Evolutionary conservation across 148 eudicot genomes (phyloP).

Genomic region (Salicornia ramosissima): DNA sequence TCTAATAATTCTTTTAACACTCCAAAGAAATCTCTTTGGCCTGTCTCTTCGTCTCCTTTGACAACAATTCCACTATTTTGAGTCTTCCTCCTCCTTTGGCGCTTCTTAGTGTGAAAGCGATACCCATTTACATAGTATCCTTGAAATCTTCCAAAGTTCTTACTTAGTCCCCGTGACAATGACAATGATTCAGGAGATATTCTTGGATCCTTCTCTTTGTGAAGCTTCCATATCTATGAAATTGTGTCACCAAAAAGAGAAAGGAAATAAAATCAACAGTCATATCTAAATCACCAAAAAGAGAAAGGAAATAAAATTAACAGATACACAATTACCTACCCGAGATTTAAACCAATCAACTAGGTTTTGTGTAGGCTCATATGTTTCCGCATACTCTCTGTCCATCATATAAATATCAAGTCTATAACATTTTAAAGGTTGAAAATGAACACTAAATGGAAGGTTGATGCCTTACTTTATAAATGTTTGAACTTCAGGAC

Average conservation of each 20-base stretch:
- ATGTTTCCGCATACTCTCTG: neutral
- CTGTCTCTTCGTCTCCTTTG: too few species aligned
- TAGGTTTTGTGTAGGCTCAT: neutral
- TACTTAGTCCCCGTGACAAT: slow-evolving; percentile 1
- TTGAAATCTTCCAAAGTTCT: neutral
- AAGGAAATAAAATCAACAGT: too few species aligned
- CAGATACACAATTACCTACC: too few species aligned
- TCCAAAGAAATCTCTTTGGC: too few species aligned
- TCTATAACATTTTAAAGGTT: neutral
- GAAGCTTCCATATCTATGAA: too few species aligned
- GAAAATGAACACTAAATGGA: neutral
- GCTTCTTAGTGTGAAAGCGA: neutral
- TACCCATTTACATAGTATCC: neutral
- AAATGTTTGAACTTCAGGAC: neutral
- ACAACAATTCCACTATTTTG: slow-evolving; percentile 10
- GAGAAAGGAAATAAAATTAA: too few species aligned
- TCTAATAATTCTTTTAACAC: too few species aligned
- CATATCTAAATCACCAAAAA: too few species aligned
- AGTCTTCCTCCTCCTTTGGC: neutral
- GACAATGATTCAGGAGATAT: neutral
- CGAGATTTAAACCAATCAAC: too few species aligned
- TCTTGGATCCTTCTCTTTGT: too few species aligned
- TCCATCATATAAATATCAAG: neutral
- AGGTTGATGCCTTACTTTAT: too few species aligned
- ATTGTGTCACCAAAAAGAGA: too few species aligned